Evolutionary conservation across 169 alveolate species (phyloP).

Genomic region (Theileria luwenshuni): DNA sequence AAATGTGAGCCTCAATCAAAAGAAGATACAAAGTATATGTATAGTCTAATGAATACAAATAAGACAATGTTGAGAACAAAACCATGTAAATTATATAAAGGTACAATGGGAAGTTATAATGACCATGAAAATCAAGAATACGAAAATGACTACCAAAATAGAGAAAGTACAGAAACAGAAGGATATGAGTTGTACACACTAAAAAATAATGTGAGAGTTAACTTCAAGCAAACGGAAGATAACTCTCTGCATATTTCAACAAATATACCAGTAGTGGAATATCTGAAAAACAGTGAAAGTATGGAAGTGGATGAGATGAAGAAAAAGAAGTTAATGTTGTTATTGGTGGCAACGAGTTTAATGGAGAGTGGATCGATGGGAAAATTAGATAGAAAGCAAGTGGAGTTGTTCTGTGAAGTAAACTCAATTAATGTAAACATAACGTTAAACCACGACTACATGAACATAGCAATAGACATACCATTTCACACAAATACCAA

Average conservation of each 20-base stretch:
- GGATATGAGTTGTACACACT: constrained; percentile 28
- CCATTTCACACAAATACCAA: constrained; percentile 58
- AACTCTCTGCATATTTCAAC: constrained; percentile 49
- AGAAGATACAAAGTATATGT: constrained; percentile 32
- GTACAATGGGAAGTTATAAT: constrained; percentile 28
- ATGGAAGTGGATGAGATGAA: constrained; percentile 13
- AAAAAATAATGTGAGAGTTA: constrained; percentile 40
- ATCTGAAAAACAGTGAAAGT: constrained; percentile 41
- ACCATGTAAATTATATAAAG: constrained; percentile 26
- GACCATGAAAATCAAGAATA: constrained; percentile 10
- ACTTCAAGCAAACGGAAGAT: constrained; percentile 35
- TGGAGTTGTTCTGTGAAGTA: constrained; percentile 80
- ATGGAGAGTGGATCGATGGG: constrained; percentile 88
- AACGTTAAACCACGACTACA: constrained; percentile 74
- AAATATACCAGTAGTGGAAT: constrained; percentile 56
- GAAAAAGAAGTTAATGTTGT: constrained; percentile 33
- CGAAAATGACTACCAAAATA: not conserved
- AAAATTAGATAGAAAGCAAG: constrained; percentile 75
- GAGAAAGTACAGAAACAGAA: constrained; percentile 53
- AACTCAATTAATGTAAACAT: constrained; percentile 77
- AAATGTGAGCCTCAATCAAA: constrained; percentile 42
- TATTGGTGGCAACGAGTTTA: constrained; percentile 61
- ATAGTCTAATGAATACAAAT: constrained; percentile 29
- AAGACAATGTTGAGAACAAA: constrained; percentile 30
- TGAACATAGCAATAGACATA: constrained; percentile 73